Evolutionary conservation across 2,329 filamentous ascomycete species (phyloP).

Genomic region (Trichothecium sympodiale): DNA sequence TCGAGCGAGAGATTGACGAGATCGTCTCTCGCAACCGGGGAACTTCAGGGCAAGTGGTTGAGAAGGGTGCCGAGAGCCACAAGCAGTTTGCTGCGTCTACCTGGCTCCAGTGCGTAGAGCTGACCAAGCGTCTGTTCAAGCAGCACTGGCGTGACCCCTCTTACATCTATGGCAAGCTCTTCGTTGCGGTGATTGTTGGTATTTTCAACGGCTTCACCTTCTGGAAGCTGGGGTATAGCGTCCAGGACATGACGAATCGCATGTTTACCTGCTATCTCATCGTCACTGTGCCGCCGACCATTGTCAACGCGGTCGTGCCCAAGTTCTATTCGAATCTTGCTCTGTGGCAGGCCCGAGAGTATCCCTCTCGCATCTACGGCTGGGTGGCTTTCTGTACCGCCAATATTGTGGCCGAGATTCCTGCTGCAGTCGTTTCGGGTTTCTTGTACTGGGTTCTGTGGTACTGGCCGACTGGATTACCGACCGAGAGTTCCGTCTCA

Average conservation of each 20-base stretch:
- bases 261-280: constrained; percentile 64
- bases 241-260: constrained; percentile 63
- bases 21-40: constrained; percentile 20
- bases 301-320: constrained; percentile 65
- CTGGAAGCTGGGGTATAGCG: constrained; percentile 53
- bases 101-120: constrained; percentile 48
- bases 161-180: constrained; percentile 69
- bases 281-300: constrained; percentile 54
- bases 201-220: constrained; percentile 77
- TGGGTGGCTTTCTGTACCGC: constrained; percentile 69
- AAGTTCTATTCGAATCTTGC: constrained; percentile 66
- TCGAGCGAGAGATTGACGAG: constrained; percentile 54
- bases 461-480: constrained; percentile 67
- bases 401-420: constrained; percentile 62
- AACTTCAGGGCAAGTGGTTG: neutral
- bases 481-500: constrained; percentile 49
- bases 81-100: constrained; percentile 58
- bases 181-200: constrained; percentile 57
- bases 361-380: constrained; percentile 64
- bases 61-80: constrained; percentile 19
- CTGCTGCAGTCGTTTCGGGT: constrained; percentile 51
- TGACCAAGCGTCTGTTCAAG: constrained; percentile 59
- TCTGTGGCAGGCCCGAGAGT: constrained; percentile 64
- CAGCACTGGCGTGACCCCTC: constrained; percentile 68
- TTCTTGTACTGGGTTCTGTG: constrained; percentile 63